Evolutionary conservation across 2,329 filamentous ascomycete genomes (phyloP), one percentile per base, ranked within the genome.

Genomic region (Monilinia laxa): DNA sequence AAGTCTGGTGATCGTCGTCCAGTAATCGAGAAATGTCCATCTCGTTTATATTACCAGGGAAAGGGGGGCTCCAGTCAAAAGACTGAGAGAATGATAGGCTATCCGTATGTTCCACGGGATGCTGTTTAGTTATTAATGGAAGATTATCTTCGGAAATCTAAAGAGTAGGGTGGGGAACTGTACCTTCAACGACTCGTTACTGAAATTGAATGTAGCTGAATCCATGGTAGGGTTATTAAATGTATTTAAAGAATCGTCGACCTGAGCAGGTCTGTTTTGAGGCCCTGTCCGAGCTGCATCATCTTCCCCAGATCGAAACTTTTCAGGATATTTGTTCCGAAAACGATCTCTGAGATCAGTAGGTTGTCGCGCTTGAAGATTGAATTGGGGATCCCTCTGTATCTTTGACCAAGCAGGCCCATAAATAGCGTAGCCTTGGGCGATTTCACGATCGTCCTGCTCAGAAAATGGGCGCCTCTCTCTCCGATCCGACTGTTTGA

Each of bases 351-450:
- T 80, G 62, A 89, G 75, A 72, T 89, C 87, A 0, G 86, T 89
- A 1, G 87, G 86, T 70, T 87, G 84, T 55, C 87, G 80, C 67
- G 76, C 83, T 5, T 83, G 81, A n/a, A 89, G 78, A 68, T 85
- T 80, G 75, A 86, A 87, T 38, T 79, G 79, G 18, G 82, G 76
- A 68, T 89, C 86, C 47, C 85, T 81, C 73, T 87, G 86, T 25
- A 89, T 89, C 74, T 84, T 85, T 62, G 86, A 87, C 87, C 87
- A 89, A 11, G 85, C 82, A 11, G 86, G 84, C 0, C 87, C 87
- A 73, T 88, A 87, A 4, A 81, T 73, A 51, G 85, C 79, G 49
- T 88, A 82, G 0, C 87, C 87, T 67, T 84, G 79, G 1, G 88
- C 78, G 55, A 89, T 89, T 70, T 87, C 84, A 40, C 78, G 79